Conservation (phyloP, 1,284 basidiomycete species). For the Schizophyllum amplum region DNA sequence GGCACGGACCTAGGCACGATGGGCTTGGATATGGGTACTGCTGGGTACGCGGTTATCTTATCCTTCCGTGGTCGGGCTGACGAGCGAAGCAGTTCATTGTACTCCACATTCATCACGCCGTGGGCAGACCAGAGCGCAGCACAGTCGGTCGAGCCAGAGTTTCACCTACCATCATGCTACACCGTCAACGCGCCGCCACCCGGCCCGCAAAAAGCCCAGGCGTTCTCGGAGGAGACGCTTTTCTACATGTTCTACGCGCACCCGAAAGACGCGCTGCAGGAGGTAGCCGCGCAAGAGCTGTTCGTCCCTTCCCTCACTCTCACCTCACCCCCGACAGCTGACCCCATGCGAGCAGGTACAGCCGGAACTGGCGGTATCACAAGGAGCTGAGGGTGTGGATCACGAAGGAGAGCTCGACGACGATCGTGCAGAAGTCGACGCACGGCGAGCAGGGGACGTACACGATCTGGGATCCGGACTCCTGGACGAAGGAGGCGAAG, state of each 20-base stretch:
- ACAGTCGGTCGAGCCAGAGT: constrained; percentile 83
- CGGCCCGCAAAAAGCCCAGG: constrained; percentile 78
- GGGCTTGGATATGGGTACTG: constrained; percentile 83
- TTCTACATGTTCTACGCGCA: constrained; percentile 99
- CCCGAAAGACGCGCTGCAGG: constrained; percentile 89
- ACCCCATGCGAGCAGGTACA: constrained; percentile 50
- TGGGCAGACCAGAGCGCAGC: constrained; percentile 89
- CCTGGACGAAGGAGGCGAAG: constrained; percentile 82
- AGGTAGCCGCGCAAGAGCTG: constrained; percentile 94
- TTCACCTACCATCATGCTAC: constrained; percentile 88
- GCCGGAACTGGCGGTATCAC: constrained; percentile 97
- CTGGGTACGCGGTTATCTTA: constrained; percentile 35
- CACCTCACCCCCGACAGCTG: not conserved
- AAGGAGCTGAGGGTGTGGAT: constrained; percentile 94
- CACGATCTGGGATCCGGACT: constrained; percentile 88
- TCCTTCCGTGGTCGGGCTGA: not conserved
- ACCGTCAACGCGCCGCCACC: constrained; percentile 84
- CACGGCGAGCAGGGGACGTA: constrained; percentile 87
- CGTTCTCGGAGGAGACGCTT: constrained; percentile 94
- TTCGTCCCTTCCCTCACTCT: constrained; percentile 36
- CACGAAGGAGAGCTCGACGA: constrained; percentile 83
- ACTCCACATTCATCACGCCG: constrained; percentile 93
- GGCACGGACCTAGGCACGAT: constrained; percentile 92
- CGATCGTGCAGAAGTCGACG: constrained; percentile 80
- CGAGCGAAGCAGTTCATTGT: constrained; percentile 44